phyloP scores from a whole-genome alignment of 306 rosid species.

The Vicia faba region DNA sequence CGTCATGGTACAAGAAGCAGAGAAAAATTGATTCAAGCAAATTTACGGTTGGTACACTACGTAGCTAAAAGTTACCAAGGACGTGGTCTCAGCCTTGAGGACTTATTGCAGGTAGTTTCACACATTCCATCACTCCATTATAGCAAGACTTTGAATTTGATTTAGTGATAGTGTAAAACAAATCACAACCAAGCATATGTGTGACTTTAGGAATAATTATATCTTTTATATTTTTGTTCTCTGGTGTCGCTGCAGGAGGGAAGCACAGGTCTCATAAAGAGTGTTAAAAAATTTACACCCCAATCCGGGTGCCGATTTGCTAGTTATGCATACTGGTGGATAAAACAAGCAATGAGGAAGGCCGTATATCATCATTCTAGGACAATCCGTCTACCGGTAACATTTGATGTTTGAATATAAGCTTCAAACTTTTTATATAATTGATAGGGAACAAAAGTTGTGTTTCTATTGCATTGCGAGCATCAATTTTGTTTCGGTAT shows the following conservation, averaged over 20 bases:
- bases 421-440: conserved; percentile 28
- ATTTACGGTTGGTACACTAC: conserved; percentile 87
- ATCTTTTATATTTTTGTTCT: conserved; percentile 36
- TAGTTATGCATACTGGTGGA: conserved; percentile 88
- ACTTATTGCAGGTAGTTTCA: conserved; percentile 81
- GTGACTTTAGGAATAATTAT: background rate
- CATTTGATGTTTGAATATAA: conserved; percentile 31
- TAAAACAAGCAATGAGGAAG: conserved; percentile 71
- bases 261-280: conserved; percentile 89
- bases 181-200: too few species aligned
- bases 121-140: conserved; percentile 10
- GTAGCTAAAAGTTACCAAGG: conserved; percentile 86
- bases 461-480: conserved; percentile 9
- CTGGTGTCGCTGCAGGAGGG: conserved; percentile 66
- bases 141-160: too few species aligned
- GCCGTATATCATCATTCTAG: conserved; percentile 77
- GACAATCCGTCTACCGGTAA: conserved; percentile 86
- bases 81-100: conserved; percentile 85
- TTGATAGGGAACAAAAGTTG: conserved; percentile 26
- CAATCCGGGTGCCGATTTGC: conserved; percentile 77
- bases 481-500: conserved; percentile 29
- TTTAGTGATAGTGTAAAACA: too few species aligned
- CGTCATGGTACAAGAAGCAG: conserved; percentile 65
- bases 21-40: conserved; percentile 69
- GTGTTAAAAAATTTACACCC: conserved; percentile 83